phyloP scores from a whole-genome alignment of 306 rosid species.

The Malus sylvestris region DNA sequence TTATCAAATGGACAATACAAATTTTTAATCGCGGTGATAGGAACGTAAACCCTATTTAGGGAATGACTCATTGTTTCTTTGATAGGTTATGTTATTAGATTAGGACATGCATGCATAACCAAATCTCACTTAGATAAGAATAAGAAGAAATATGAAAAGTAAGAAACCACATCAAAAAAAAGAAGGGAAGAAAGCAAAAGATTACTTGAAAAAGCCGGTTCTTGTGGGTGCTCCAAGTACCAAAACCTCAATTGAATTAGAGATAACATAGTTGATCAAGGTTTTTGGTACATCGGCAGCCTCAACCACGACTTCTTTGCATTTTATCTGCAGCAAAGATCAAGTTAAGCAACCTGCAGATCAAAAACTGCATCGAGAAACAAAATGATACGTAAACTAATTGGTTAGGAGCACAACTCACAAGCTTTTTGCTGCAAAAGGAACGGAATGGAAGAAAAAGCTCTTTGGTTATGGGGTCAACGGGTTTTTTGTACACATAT shows the following conservation, averaged over 20 bases:
- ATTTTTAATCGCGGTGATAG: not conserved
- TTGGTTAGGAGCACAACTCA: constrained; percentile 13
- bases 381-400: no score
- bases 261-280: constrained; percentile 33
- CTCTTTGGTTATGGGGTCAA: constrained; percentile 52
- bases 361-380: not conserved
- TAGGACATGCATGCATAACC: no score
- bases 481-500: constrained; percentile 40
- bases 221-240: constrained; percentile 76
- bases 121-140: no score
- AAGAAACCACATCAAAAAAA: no score
- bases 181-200: not conserved
- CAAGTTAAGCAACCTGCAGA: not conserved
- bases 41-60: not conserved
- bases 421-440: constrained; percentile 70
- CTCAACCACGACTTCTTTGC: constrained; percentile 61
- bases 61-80: no score
- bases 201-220: constrained; percentile 53
- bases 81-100: no score
- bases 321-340: constrained; percentile 46
- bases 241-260: constrained; percentile 48
- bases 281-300: constrained; percentile 52
- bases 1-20: not conserved
- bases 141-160: no score
- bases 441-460: constrained; percentile 75